Base-by-base conservation (phyloP, 2,329 filamentous ascomycete genomes). In the Pseudogymnoascus sp. region DNA sequence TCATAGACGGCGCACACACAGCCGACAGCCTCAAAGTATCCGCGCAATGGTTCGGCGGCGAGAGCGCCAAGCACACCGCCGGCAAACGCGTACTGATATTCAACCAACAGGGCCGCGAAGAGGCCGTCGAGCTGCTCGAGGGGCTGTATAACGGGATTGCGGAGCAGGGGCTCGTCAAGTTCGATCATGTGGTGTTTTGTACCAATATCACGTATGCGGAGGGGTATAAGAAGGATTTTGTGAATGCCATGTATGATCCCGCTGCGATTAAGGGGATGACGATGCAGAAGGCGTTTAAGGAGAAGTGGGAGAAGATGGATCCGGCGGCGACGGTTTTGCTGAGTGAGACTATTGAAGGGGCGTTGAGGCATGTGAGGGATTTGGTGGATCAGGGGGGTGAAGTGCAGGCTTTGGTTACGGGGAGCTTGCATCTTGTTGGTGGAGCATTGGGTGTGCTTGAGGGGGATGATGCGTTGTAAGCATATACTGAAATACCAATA, bases 1-100 rank as follows among this genome's bases (percentile, higher is more conserved):
- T 92, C 70, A 83, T 99, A 18, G 94, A 99, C 71, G 92, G 94
- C 7, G 94, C 92, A 2, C 94, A 99, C 74, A 99, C 93, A 0
- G 80, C 88, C 3, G 93, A 97, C 71, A 97, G 92, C 72, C 87
- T 99, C 61, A 84, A 88, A 65, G 82, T 90, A 66, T 90, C 91
- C 4, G 87, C 87, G 0, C 82, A 83, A 65, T 97, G 92, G 92
- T 97, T 96, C 70, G 83, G 85, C 1, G 73, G 74, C 8, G 79
- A 82, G 68, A 77, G 68, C 36, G 55, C 36, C 59, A 31, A 39
- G 18, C 74, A 78, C 48, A 72, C 76, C 5, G 78, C 90, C 0
- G 78, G 31, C 5, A 59, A 39, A 29, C 31, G 36, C 31, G 55
- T 88, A 62, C 77, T 97, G 52, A 81, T 97, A 58, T 97, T 97